Conservation (phyloP, 2,329 filamentous ascomycete genomes). For the Cryoendolithus antarcticus region DNA sequence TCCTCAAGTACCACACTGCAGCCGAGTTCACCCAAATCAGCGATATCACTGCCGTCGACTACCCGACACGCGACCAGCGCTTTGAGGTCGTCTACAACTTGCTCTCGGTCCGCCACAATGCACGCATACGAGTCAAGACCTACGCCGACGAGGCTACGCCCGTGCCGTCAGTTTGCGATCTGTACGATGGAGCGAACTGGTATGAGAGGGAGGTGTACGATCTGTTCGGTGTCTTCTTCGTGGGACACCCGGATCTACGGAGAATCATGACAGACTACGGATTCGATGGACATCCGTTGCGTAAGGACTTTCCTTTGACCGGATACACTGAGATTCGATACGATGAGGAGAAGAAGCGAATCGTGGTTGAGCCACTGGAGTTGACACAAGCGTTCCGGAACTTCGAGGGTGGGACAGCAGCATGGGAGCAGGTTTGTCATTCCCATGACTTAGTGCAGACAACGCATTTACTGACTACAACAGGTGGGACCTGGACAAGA, state of each 20-base stretch:
- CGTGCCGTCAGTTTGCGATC: slow-evolving; percentile 71
- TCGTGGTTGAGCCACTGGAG: slow-evolving; percentile 94
- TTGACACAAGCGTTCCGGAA: slow-evolving; percentile 97
- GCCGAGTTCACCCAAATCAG: slow-evolving; percentile 92
- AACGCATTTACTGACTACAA: no score
- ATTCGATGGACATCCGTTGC: slow-evolving; percentile 91
- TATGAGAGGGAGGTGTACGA: slow-evolving; percentile 98
- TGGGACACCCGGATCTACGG: slow-evolving; percentile 85
- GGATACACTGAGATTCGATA: slow-evolving; percentile 97
- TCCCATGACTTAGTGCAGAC: no score
- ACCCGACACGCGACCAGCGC: slow-evolving; percentile 84
- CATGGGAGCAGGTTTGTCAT: slow-evolving; percentile 44
- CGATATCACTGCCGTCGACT: slow-evolving; percentile 90
- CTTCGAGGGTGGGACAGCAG: slow-evolving; percentile 61
- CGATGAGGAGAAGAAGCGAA: slow-evolving; percentile 99
- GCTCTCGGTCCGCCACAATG: slow-evolving; percentile 89
- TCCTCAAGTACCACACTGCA: slow-evolving; percentile 94
- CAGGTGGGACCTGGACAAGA: slow-evolving; percentile 56
- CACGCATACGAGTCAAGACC: slow-evolving; percentile 93
- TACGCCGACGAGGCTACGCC: slow-evolving; percentile 94
- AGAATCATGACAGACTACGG: slow-evolving; percentile 99
- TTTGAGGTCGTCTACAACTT: slow-evolving; percentile 99
- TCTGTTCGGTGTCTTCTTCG: slow-evolving; percentile 93
- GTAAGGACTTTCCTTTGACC: slow-evolving; percentile 96
- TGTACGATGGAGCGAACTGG: slow-evolving; percentile 97